Percentiles rank a stretch among this genome's conserved stretches.
phyloP scores from a whole-genome alignment of 768 basidiomycete species.

The Chalciporus chontae region DNA sequence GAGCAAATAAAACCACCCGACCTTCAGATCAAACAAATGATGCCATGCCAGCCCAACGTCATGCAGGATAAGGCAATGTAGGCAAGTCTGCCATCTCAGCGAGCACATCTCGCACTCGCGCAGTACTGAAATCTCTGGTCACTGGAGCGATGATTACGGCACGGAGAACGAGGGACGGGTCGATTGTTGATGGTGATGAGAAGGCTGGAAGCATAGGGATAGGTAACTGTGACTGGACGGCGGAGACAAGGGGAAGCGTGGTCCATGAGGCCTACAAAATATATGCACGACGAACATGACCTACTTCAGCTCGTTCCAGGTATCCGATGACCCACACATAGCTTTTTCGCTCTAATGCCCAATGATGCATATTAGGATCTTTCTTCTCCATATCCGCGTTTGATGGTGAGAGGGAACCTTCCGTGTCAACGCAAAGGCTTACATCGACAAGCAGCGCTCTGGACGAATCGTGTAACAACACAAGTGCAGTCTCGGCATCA shows the following conservation, averaged over 20 bases:
- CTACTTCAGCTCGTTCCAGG: conserved; percentile 48
- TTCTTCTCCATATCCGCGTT: conserved; percentile 6
- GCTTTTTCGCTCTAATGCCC: conserved; percentile 52
- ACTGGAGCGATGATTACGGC: conserved; percentile 49
- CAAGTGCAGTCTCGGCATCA: conserved; percentile 44
- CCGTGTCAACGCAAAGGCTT: conserved; percentile 45
- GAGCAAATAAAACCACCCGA: conserved; percentile 7
- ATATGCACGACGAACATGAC: conserved; percentile 17
- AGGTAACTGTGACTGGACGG: conserved; percentile 35
- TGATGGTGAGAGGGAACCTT: conserved; percentile 13
- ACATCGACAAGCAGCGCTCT: conserved; percentile 57
- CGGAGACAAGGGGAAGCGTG: conserved; percentile 12
- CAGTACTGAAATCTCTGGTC: conserved; percentile 42
- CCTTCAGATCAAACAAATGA: not conserved
- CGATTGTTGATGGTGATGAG: conserved; percentile 37
- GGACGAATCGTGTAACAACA: conserved; percentile 48
- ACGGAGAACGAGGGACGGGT: conserved; percentile 46
- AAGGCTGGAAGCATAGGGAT: conserved; percentile 43
- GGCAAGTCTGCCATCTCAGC: conserved; percentile 16
- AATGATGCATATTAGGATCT: conserved; percentile 24
- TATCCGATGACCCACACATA: conserved; percentile 56
- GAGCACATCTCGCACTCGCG: conserved; percentile 23
- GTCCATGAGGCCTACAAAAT: conserved; percentile 12
- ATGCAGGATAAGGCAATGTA: conserved; percentile 20
- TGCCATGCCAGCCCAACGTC: not conserved